Evolutionary conservation across 805 yeast genomes (phyloP).

Genomic region (Pichia paraexigua): DNA sequence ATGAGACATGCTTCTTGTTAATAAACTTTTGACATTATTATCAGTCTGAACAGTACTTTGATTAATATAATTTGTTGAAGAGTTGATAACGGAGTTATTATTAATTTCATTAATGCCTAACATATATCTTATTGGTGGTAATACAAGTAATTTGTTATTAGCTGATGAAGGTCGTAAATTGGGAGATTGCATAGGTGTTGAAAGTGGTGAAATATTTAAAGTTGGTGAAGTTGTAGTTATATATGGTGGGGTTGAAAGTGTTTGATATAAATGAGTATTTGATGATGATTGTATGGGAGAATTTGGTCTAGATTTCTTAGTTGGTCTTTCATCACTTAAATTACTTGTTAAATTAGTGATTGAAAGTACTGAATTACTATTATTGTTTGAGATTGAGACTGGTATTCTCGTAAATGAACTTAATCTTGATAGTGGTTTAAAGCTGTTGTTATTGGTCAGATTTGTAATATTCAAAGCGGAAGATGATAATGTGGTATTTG

Average conservation of each 20-base stretch:
- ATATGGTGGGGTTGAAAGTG: constrained; percentile 29
- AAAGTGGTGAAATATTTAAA: constrained; percentile 17
- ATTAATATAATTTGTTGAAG: not conserved
- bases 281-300: constrained; percentile 17
- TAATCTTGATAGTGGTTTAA: constrained; percentile 6
- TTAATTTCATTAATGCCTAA: constrained; percentile 11
- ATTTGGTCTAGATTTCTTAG: constrained; percentile 32
- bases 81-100: not conserved
- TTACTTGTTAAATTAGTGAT: constrained; percentile 18
- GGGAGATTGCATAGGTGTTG: constrained; percentile 33
- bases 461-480: constrained; percentile 4
- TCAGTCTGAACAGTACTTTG: constrained; percentile 15
- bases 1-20: constrained; percentile 21
- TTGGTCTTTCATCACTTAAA: constrained; percentile 17
- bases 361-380: not conserved
- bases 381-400: not conserved
- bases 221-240: constrained; percentile 29
- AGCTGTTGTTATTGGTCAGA: not conserved
- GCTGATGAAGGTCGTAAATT: constrained; percentile 21
- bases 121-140: constrained; percentile 30
- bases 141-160: constrained; percentile 10
- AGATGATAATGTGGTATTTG: constrained; percentile 22
- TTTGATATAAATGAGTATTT: constrained; percentile 15
- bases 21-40: constrained; percentile 22
- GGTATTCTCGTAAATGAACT: constrained; percentile 20